phyloP scores from a whole-genome alignment of 352 stramenopile species.

The Plasmopara halstedii region DNA sequence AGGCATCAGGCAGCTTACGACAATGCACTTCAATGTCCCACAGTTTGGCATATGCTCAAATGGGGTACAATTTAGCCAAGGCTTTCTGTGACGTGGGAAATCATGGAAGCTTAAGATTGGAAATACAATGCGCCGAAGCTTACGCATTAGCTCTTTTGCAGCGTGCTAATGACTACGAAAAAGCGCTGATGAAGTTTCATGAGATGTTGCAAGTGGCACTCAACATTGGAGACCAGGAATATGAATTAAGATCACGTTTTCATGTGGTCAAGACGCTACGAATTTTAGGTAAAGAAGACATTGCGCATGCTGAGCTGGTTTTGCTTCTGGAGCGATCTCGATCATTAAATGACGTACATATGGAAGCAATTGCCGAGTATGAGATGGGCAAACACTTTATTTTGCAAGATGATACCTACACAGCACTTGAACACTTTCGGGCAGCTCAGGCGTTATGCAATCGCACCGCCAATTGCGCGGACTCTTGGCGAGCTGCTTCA shows the following conservation, averaged over 20 bases:
- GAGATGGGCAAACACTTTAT: constrained; percentile 40
- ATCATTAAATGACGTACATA: constrained; percentile 23
- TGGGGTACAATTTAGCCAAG: constrained; percentile 38
- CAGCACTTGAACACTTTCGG: constrained; percentile 33
- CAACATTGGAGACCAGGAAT: constrained; percentile 24
- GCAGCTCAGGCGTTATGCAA: constrained; percentile 36
- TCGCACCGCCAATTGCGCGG: constrained; percentile 29
- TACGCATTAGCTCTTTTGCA: constrained; percentile 32
- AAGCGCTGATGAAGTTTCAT: constrained; percentile 40
- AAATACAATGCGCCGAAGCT: constrained; percentile 39
- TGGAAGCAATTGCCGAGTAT: constrained; percentile 44
- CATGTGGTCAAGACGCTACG: constrained; percentile 29
- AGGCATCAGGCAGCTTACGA: constrained; percentile 29
- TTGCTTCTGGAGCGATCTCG: constrained; percentile 33
- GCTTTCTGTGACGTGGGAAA: constrained; percentile 10
- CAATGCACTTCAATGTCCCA: constrained; percentile 39
- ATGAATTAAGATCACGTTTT: constrained; percentile 36
- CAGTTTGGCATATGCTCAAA: constrained; percentile 30
- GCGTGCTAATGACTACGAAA: constrained; percentile 21
- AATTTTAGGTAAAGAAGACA: constrained; percentile 28
- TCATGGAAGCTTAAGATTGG: constrained; percentile 10
- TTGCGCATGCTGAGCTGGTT: constrained; percentile 32
- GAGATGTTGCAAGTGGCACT: constrained; percentile 36
- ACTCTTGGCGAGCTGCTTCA: constrained; percentile 30
- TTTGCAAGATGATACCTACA: constrained; percentile 25